Conservation (phyloP, 140 eudicot species). For the Erigeron philadelphicus region DNA sequence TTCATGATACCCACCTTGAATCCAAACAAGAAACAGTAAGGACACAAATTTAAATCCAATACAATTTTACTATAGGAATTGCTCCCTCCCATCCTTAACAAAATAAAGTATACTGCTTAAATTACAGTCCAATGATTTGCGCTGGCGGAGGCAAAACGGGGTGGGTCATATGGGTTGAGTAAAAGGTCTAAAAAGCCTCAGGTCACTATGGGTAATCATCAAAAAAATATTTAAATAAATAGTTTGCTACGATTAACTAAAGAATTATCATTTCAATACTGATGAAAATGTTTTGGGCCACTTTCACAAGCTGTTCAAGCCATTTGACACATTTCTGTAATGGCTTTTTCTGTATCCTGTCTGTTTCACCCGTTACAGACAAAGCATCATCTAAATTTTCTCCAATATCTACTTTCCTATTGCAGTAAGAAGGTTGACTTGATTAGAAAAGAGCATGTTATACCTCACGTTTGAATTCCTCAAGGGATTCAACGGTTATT, state of each 20-base stretch:
- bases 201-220: neutral
- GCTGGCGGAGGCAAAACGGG: neutral
- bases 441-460: constrained; percentile 20
- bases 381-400: neutral
- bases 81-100: neutral
- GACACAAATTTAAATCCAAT: neutral
- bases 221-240: neutral
- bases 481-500: constrained; percentile 79
- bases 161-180: neutral
- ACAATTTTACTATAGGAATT: neutral
- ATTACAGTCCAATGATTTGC: neutral
- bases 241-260: neutral
- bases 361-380: neutral
- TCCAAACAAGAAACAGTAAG: constrained; percentile 20
- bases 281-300: neutral
- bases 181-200: too few relatives aligned
- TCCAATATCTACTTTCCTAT: neutral
- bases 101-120: neutral
- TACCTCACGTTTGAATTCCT: constrained; percentile 94
- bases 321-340: neutral
- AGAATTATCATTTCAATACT: neutral
- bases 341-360: neutral
- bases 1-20: constrained; percentile 81
- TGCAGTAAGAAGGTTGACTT: neutral
- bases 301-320: neutral